Evolutionary conservation across 495 filamentous ascomycete species (phyloP), one percentile per base, ranked within the genome.

Genomic region (Talaromyces liani): DNA sequence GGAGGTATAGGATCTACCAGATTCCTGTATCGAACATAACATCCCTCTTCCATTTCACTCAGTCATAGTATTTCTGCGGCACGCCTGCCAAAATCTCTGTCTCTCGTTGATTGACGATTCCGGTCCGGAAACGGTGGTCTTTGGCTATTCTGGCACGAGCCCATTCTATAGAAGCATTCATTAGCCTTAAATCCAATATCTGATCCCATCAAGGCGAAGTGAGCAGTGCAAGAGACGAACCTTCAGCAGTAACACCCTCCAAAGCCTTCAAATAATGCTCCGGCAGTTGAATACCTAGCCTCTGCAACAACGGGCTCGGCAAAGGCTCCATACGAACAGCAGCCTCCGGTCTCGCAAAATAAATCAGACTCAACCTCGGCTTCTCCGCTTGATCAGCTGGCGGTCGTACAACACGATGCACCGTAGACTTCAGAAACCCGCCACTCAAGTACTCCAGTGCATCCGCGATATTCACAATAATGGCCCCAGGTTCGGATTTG

Each of bases 381-480:
- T 80, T 68, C 45, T 81, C 67, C 6, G 70, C 69, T 65, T 85
- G 81, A 67, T 83, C 78, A 6, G 68, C 65, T 1, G 80, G 79
- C 9, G 78, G 79, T 7, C 79, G 71, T 33, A 80, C 75, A 0
- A 83, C 82, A 0, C 81, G 75, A 57, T 84, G 81, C 20, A 81
- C 71, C 33, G 74, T 80, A 4, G 68, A 72, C 66, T 82, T 80
- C 39, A 83, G 67, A 45, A 75, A 75, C 0, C 79, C 79, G 9
- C 75, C 76, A 1, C 78, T 79, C 45, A 77, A 66, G 65, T 73
- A 74, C 18, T 75, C 72, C 18, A 84, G 70, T 8, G 76, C 72
- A 67, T 84, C 80, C 36, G 74, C 79, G 16, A 77, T 76, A 66
- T 84, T 84, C 27, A 80, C 76, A 2, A 75, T 80, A 55, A 83